Conservation (phyloP, 495 filamentous ascomycete species). For the Aspergillus avenaceus region DNA sequence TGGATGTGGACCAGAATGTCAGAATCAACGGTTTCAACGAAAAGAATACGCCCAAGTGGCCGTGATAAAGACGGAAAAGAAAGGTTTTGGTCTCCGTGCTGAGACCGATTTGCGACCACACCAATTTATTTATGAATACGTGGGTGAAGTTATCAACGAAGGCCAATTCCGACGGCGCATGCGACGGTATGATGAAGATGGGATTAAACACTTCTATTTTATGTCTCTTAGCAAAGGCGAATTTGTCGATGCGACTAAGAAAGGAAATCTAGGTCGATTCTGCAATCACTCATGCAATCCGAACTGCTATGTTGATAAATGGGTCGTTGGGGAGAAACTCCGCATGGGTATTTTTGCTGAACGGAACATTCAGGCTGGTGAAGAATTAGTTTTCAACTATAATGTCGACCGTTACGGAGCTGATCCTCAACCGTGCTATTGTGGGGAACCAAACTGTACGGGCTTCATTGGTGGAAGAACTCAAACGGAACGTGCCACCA, state of each 20-base stretch:
- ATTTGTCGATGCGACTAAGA: conserved; percentile 97
- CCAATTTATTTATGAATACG: conserved; percentile 96
- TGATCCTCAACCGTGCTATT: conserved; percentile 95
- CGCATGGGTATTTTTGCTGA: conserved; percentile 99
- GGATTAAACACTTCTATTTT: conserved; percentile 99
- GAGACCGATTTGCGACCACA: conserved; percentile 70
- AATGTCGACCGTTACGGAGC: conserved; percentile 98
- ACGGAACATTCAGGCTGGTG: conserved; percentile 78
- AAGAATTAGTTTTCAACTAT: conserved; percentile 99
- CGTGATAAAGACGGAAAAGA: conserved; percentile 96
- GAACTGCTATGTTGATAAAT: conserved; percentile 99
- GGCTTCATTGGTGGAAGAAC: conserved; percentile 97
- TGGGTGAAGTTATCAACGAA: conserved; percentile 97
- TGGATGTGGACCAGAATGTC: conserved; percentile 80
- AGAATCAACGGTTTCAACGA: conserved; percentile 93
- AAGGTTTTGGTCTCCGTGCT: conserved; percentile 87
- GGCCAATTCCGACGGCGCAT: conserved; percentile 79
- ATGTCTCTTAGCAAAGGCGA: conserved; percentile 97
- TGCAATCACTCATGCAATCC: conserved; percentile 99
- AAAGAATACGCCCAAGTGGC: conserved; percentile 86
- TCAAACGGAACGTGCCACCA: conserved; percentile 92
- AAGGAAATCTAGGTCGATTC: conserved; percentile 91
- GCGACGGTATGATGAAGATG: conserved; percentile 87
- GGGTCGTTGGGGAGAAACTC: conserved; percentile 96
- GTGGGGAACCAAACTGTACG: conserved; percentile 89